Evolutionary conservation across 768 basidiomycete species (phyloP).

Genomic region (Tylopilus felleus): DNA sequence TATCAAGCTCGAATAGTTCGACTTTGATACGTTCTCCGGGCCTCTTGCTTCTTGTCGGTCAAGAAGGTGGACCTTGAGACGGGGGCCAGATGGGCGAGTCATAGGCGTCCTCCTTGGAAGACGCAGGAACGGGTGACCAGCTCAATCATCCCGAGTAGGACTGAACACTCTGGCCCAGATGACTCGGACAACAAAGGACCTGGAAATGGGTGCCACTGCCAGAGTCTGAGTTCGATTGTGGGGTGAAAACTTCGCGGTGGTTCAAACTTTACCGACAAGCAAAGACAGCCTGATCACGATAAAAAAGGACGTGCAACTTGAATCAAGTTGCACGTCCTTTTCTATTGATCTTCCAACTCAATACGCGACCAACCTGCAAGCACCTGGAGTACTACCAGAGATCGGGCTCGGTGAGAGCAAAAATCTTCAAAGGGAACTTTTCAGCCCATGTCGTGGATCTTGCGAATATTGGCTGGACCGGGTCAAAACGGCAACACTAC

Average conservation of each 20-base stretch:
- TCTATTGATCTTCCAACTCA: not conserved
- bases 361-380: not conserved
- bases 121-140: not conserved
- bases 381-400: not conserved
- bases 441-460: not conserved
- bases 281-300: too few relatives aligned
- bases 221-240: not conserved
- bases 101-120: not conserved
- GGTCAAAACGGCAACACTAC: not conserved
- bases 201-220: not conserved
- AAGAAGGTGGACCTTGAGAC: too few relatives aligned
- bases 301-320: too few relatives aligned
- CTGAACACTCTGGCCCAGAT: not conserved
- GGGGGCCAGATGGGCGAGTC: too few relatives aligned
- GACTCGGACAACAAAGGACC: not conserved
- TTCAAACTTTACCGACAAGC: slow-evolving; percentile 1
- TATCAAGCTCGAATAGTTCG: not conserved
- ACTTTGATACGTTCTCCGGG: not conserved
- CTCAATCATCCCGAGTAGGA: not conserved
- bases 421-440: not conserved
- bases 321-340: not conserved
- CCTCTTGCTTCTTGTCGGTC: not conserved
- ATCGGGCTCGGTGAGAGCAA: not conserved
- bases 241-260: not conserved
- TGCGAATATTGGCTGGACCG: not conserved